These are phyloP conservation scores for Cordia subcordata DNA, from an alignment of 257 asterid species.

Conservation along the genomic window DNA sequence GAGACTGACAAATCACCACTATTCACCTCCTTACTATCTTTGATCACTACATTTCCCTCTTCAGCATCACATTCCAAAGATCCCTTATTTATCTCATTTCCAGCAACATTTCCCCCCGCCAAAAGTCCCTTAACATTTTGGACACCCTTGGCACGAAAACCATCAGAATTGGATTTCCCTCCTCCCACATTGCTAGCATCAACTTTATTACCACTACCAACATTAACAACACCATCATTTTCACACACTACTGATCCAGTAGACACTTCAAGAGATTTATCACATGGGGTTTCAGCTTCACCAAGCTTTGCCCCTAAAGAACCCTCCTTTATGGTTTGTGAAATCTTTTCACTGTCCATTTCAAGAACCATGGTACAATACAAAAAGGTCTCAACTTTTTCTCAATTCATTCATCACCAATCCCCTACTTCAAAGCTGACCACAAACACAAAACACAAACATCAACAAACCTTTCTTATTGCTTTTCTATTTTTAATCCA, in stretches of 20 bases:
- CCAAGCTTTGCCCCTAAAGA: conserved; percentile 17
- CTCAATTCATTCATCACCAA: too few relatives aligned
- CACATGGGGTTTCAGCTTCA: conserved; percentile 17
- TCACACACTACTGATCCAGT: conserved; percentile 10
- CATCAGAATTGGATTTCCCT: conserved; percentile 10
- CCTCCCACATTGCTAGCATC: conserved; percentile 15
- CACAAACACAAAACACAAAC: too few relatives aligned
- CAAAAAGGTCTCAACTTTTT: too few relatives aligned
- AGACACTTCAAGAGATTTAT: conserved; percentile 22
- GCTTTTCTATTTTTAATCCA: too few relatives aligned
- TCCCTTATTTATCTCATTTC: conserved; percentile 14
- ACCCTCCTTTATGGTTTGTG: conserved; percentile 41
- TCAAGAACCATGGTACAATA: too few relatives aligned
- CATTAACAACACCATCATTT: conserved; percentile 13
- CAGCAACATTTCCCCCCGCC: conserved; percentile 23
- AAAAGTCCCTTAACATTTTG: too few relatives aligned
- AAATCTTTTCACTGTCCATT: conserved; percentile 32
- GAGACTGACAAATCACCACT: conserved; percentile 7
- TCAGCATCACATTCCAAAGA: conserved; percentile 10
- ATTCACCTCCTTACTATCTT: conserved; percentile 1
- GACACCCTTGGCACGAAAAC: conserved; percentile 7
- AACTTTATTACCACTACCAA: conserved; percentile 6
- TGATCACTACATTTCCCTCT: conserved; percentile 8
- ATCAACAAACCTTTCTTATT: too few relatives aligned
- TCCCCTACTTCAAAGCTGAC: too few relatives aligned